Percentiles rank a stretch among this genome's conserved stretches.
These are phyloP conservation scores for Ambrosia hybrid DNA, from an alignment of 140 eudicot species.

Conservation along the genomic window DNA sequence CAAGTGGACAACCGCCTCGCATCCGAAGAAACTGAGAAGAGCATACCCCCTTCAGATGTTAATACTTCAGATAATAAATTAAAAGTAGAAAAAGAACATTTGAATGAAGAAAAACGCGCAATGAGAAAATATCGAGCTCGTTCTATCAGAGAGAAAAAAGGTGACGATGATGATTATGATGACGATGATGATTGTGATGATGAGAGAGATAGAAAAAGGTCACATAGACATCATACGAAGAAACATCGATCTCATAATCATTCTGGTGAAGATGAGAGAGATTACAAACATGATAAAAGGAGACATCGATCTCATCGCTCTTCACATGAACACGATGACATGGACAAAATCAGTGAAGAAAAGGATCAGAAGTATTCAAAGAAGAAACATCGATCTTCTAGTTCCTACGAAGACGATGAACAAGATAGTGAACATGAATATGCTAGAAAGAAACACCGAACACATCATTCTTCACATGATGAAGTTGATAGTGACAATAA, in stretches of 20 bases:
- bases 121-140: constrained; percentile 69
- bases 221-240: constrained; percentile 43
- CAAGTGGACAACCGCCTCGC: constrained; percentile 30
- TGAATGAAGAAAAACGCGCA: constrained; percentile 46
- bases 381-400: constrained; percentile 53
- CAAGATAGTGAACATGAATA: constrained; percentile 30
- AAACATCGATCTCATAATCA: constrained; percentile 42
- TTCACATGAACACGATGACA: constrained; percentile 29
- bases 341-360: constrained; percentile 30
- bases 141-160: constrained; percentile 44
- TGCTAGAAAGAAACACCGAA: constrained; percentile 44
- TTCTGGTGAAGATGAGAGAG: constrained; percentile 34
- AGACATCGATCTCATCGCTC: constrained; percentile 37
- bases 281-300: constrained; percentile 31
- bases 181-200: constrained; percentile 28
- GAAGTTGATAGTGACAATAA: constrained; percentile 28
- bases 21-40: constrained; percentile 51
- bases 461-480: constrained; percentile 25
- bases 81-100: constrained; percentile 42
- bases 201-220: constrained; percentile 36
- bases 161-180: constrained; percentile 23
- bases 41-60: constrained; percentile 40
- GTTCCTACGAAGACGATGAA: constrained; percentile 36
- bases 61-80: constrained; percentile 26
- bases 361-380: constrained; percentile 36